Conservation (phyloP, 2,329 filamentous ascomycete genomes). For the Bipolaris zeicola region DNA sequence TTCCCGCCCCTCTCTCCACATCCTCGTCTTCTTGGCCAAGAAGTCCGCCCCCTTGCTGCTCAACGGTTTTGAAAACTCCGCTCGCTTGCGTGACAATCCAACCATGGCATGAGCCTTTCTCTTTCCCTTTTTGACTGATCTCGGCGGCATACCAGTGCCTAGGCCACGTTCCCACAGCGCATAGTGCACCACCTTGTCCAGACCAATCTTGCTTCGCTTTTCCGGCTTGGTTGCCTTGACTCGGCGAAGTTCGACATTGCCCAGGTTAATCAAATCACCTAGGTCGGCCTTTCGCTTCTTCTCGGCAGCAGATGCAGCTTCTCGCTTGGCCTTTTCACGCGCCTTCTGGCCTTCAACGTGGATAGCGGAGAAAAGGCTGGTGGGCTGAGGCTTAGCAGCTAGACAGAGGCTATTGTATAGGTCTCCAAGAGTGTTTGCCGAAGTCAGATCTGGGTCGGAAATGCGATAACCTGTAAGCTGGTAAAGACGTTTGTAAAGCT, state of each 20-base stretch:
- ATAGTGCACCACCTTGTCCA: slow-evolving; percentile 79
- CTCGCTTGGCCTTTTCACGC: slow-evolving; percentile 22
- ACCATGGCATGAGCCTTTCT: neutral
- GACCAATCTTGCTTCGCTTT: slow-evolving; percentile 71
- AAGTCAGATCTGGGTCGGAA: slow-evolving; percentile 68
- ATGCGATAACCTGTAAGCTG: slow-evolving; percentile 80
- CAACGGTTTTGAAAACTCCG: slow-evolving; percentile 14
- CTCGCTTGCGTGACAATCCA: slow-evolving; percentile 10
- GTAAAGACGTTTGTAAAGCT: slow-evolving; percentile 82
- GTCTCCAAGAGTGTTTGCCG: slow-evolving; percentile 44
- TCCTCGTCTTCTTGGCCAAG: slow-evolving; percentile 9
- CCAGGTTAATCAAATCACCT: slow-evolving; percentile 33
- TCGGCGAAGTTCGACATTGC: slow-evolving; percentile 71
- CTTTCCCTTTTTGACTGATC: neutral
- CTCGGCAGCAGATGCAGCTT: neutral
- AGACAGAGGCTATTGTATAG: slow-evolving; percentile 46
- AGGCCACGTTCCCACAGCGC: slow-evolving; percentile 58
- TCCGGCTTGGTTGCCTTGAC: slow-evolving; percentile 72
- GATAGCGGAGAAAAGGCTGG: slow-evolving; percentile 68
- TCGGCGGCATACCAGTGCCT: neutral
- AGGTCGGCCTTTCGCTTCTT: slow-evolving; percentile 22
- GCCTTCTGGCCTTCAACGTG: slow-evolving; percentile 31
- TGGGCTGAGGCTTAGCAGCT: slow-evolving; percentile 49
- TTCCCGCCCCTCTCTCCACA: slow-evolving; percentile 2
- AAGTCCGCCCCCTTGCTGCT: slow-evolving; percentile 15